Evolutionary conservation across 2,329 filamentous ascomycete genomes (phyloP).

Genomic region (Epichloe gansuensis): DNA sequence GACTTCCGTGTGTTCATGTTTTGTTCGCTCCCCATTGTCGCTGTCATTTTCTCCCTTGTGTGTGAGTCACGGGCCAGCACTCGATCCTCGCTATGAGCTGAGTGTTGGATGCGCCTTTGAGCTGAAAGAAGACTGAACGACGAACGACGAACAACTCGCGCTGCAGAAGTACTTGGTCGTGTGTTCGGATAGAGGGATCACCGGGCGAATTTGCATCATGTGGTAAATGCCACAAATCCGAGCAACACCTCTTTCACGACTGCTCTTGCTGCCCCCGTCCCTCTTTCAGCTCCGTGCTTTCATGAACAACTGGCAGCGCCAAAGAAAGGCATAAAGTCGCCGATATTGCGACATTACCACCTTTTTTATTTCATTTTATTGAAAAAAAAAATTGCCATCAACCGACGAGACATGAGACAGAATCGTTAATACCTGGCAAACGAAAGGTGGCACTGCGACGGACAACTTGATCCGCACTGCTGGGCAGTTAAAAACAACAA

Average conservation of each 20-base stretch:
- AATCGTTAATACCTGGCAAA: conserved; percentile 3
- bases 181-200: conserved; percentile 1
- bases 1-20: background rate
- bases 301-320: background rate
- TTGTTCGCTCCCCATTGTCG: background rate
- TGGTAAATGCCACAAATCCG: conserved; percentile 5
- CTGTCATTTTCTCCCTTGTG: background rate
- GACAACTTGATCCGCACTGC: background rate
- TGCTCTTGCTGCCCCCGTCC: background rate
- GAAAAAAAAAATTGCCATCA: background rate
- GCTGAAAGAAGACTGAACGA: conserved; percentile 1
- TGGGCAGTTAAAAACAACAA: background rate
- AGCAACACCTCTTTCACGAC: conserved; percentile 3
- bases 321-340: background rate
- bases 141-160: conserved; percentile 1
- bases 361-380: background rate
- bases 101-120: conserved; percentile 1
- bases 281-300: background rate
- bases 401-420: conserved; percentile 6
- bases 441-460: background rate
- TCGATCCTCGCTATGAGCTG: conserved; percentile 5
- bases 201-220: conserved; percentile 4
- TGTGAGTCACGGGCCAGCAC: background rate
- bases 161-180: background rate
- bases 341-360: background rate